A percentile compares a stretch with the other conserved stretches of the same genome.
Conservation (phyloP, 305 asterid genomes). For the Galium porrigens region DNA sequence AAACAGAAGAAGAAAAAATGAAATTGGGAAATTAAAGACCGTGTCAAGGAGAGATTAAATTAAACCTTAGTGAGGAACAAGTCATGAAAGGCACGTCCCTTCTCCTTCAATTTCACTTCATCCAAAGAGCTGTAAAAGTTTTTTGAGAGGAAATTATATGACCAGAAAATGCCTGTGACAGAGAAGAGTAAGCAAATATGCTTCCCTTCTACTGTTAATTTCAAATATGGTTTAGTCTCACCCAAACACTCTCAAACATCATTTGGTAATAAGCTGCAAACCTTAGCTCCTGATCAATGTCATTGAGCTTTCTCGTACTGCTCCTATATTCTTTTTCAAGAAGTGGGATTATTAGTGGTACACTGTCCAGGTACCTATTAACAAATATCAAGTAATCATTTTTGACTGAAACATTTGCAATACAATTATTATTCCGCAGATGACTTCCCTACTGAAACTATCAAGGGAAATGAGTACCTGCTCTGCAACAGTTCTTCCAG, state of each 20-base stretch:
- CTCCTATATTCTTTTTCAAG: slow-evolving; percentile 79
- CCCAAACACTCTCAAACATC: background rate
- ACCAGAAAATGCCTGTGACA: background rate
- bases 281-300: slow-evolving; percentile 82
- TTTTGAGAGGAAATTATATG: slow-evolving; percentile 9
- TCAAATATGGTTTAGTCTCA: background rate
- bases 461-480: slow-evolving; percentile 31
- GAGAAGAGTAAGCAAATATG: background rate
- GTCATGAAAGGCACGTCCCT: slow-evolving; percentile 74
- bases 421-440: background rate
- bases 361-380: slow-evolving; percentile 75
- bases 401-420: slow-evolving; percentile 15
- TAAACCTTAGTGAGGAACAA: slow-evolving; percentile 81
- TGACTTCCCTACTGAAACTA: background rate
- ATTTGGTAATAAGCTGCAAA: slow-evolving; percentile 18
- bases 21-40: background rate
- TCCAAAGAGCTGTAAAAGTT: slow-evolving; percentile 54
- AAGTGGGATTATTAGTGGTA: slow-evolving; percentile 81
- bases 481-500: slow-evolving; percentile 80
- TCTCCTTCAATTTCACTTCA: slow-evolving; percentile 82
- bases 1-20: background rate
- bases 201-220: background rate
- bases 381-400: slow-evolving; percentile 21
- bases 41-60: background rate
- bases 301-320: slow-evolving; percentile 64